phyloP scores from a whole-genome alignment of 73 alveolate species.

The Tetrahymena malaccensis region DNA sequence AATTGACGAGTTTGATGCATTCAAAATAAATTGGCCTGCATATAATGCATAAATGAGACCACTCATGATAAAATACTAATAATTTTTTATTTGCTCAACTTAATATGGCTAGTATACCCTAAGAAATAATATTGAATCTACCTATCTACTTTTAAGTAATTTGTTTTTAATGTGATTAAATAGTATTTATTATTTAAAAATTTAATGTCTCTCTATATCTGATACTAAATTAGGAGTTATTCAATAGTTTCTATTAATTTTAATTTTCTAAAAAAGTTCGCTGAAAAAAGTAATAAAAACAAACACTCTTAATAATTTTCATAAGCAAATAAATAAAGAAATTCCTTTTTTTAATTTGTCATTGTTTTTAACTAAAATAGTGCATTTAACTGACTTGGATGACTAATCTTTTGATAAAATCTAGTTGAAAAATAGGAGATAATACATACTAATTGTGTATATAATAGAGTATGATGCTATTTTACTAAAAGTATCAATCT shows the following conservation, averaged over 20 bases:
- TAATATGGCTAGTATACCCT: not conserved
- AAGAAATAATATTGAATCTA: not conserved
- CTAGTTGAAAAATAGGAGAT: not conserved
- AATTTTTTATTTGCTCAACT: not conserved
- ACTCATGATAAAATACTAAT: not conserved
- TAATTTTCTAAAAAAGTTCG: no score
- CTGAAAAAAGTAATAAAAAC: no score
- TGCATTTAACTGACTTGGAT: not conserved
- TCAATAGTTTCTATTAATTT: not conserved
- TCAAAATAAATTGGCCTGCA: not conserved
- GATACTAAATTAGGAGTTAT: not conserved
- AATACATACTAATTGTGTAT: not conserved
- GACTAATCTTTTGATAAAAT: not conserved
- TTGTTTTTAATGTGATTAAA: no score
- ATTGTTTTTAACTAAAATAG: no score
- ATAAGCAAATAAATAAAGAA: no score
- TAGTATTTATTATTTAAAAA: not conserved
- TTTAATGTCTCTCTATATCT: no score
- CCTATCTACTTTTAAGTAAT: no score
- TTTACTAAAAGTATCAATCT: not conserved
- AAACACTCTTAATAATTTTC: no score
- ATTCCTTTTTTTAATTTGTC: not conserved
- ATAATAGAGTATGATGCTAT: not conserved
- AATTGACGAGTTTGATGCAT: not conserved
- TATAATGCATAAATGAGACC: not conserved